phyloP scores from a whole-genome alignment of 257 asterid species.

The Primulina huaijiensis region DNA sequence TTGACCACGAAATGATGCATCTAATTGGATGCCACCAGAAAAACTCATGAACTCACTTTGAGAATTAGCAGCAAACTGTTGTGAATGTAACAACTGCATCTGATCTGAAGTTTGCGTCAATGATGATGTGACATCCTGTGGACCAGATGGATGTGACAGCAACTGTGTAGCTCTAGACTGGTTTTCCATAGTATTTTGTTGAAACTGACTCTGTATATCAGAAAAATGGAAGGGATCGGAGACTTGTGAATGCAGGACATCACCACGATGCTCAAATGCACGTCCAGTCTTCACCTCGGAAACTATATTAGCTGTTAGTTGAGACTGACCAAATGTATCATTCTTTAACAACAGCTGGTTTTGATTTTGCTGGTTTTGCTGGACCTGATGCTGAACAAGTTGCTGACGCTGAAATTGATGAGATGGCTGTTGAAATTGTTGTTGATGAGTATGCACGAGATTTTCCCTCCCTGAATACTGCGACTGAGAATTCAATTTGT shows the following conservation, averaged over 20 bases:
- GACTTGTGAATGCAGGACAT: slow-evolving; percentile 48
- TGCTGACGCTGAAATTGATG: slow-evolving; percentile 67
- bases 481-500: slow-evolving; percentile 50
- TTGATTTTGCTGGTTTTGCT: slow-evolving; percentile 62
- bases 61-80: slow-evolving; percentile 46
- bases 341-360: slow-evolving; percentile 56
- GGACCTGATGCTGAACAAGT: slow-evolving; percentile 57
- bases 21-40: slow-evolving; percentile 45
- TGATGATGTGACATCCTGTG: slow-evolving; percentile 47
- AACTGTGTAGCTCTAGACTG: slow-evolving; percentile 56
- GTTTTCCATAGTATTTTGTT: slow-evolving; percentile 49
- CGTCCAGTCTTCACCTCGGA: slow-evolving; percentile 51
- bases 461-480: slow-evolving; percentile 60
- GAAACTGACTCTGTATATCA: slow-evolving; percentile 58
- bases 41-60: slow-evolving; percentile 49
- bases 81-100: slow-evolving; percentile 49
- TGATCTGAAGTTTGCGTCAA: slow-evolving; percentile 57
- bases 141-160: slow-evolving; percentile 45
- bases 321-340: slow-evolving; percentile 59
- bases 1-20: slow-evolving; percentile 48
- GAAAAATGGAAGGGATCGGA: slow-evolving; percentile 61
- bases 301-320: slow-evolving; percentile 43
- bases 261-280: slow-evolving; percentile 45
- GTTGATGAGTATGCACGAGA: slow-evolving; percentile 51
- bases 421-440: slow-evolving; percentile 52